phyloP scores from a whole-genome alignment of 352 stramenopile genomes.

The Pythium rhizo-oryzae region DNA sequence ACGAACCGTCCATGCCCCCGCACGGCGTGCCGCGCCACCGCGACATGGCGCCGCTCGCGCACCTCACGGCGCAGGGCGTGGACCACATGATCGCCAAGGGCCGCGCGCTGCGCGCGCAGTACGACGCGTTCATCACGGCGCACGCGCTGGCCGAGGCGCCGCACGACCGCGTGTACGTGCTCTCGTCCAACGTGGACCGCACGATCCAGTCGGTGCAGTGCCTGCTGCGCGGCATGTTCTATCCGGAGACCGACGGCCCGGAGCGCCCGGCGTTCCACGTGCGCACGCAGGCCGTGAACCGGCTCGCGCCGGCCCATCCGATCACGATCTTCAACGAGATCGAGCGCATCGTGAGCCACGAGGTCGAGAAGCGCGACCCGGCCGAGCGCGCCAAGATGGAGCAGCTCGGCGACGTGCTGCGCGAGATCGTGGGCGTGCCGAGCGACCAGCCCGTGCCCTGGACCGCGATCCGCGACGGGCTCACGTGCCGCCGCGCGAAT shows the following conservation, averaged over 20 bases:
- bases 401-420: slow-evolving; percentile 25
- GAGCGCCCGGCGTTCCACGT: slow-evolving; percentile 47
- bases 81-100: slow-evolving; percentile 75
- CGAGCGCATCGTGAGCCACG: slow-evolving; percentile 59
- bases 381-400: slow-evolving; percentile 25
- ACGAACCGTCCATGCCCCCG: slow-evolving; percentile 45
- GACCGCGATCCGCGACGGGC: slow-evolving; percentile 68
- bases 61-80: slow-evolving; percentile 66
- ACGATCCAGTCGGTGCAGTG: slow-evolving; percentile 81
- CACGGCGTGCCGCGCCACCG: slow-evolving; percentile 43
- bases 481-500: slow-evolving; percentile 71
- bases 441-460: slow-evolving; percentile 57
- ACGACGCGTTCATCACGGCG: slow-evolving; percentile 43
- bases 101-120: slow-evolving; percentile 45
- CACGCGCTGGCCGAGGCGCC: slow-evolving; percentile 10
- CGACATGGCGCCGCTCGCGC: slow-evolving; percentile 50
- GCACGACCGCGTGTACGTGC: slow-evolving; percentile 66
- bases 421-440: slow-evolving; percentile 44
- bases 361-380: slow-evolving; percentile 39
- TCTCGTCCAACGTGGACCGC: slow-evolving; percentile 75
- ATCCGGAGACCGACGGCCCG: slow-evolving; percentile 28
- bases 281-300: slow-evolving; percentile 67
- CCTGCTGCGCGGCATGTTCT: slow-evolving; percentile 73
- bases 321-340: slow-evolving; percentile 77
- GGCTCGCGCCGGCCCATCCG: slow-evolving; percentile 60